Conservation (phyloP, 2,329 filamentous ascomycete genomes). For the Fusarium poae region DNA sequence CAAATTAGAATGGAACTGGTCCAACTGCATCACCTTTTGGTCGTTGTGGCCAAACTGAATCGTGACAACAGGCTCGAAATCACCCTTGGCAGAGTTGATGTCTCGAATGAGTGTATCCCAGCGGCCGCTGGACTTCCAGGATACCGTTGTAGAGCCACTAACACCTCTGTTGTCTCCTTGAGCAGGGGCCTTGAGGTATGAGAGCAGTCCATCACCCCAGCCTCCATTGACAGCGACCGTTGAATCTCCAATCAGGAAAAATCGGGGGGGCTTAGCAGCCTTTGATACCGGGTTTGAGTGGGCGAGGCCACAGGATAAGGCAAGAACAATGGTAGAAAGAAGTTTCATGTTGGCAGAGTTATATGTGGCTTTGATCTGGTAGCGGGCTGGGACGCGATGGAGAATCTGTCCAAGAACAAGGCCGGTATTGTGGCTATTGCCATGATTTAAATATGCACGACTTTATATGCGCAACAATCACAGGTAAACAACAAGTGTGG, state of each 20-base stretch:
- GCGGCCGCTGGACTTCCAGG: conserved; percentile 15
- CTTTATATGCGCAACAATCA: background rate
- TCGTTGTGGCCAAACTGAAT: conserved; percentile 25
- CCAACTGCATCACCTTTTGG: conserved; percentile 4
- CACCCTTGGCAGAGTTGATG: background rate
- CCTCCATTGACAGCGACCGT: conserved; percentile 5
- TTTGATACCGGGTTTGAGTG: background rate
- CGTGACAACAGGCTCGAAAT: conserved; percentile 7
- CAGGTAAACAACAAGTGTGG: background rate
- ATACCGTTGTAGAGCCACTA: conserved; percentile 11
- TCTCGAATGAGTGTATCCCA: conserved; percentile 10
- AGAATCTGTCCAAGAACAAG: background rate
- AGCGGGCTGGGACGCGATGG: background rate
- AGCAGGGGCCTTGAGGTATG: background rate
- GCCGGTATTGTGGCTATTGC: background rate
- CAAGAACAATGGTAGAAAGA: accelerated
- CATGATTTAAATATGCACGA: background rate
- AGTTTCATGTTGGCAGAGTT: background rate
- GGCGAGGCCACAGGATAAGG: background rate
- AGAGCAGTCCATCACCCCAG: background rate
- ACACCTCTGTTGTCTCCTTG: conserved; percentile 8
- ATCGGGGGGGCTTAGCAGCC: background rate
- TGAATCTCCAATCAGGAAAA: conserved; percentile 18
- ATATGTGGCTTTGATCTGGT: no score
- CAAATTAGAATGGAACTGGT: background rate